Conservation (phyloP, 2,329 filamentous ascomycete genomes). For the Ophiosphaerella korrae region DNA sequence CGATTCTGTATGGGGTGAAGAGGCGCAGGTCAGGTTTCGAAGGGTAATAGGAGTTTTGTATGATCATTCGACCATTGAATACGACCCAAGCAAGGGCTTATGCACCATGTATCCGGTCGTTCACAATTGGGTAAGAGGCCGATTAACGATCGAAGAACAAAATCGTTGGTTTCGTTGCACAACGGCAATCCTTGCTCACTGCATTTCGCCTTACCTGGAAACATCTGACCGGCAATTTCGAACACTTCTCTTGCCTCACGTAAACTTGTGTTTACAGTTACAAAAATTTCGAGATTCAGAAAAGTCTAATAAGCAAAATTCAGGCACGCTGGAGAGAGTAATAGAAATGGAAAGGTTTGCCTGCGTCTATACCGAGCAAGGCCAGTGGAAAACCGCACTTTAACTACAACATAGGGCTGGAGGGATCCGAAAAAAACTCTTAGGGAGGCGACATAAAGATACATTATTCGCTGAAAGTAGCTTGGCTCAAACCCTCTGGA, state of each 20-base stretch:
- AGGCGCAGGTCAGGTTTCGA: constrained; percentile 14
- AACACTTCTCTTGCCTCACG: constrained; percentile 20
- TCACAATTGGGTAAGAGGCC: constrained; percentile 40
- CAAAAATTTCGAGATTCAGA: constrained; percentile 17
- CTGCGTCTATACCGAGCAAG: constrained; percentile 21
- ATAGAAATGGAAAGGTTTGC: constrained; percentile 24
- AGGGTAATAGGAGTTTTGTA: constrained; percentile 17
- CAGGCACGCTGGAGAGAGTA: constrained; percentile 27
- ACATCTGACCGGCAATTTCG: constrained; percentile 24
- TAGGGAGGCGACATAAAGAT: constrained; percentile 27
- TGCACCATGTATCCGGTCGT: constrained; percentile 43
- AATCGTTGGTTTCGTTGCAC: constrained; percentile 37
- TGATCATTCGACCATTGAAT: constrained; percentile 31
- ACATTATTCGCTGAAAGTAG: constrained; percentile 35
- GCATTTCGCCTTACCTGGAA: constrained; percentile 23
- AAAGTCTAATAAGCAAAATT: neutral
- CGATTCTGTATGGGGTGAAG: constrained; percentile 10
- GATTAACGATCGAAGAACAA: constrained; percentile 17
- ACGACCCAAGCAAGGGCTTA: constrained; percentile 15
- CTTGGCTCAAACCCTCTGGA: constrained; percentile 19
- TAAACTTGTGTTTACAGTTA: constrained; percentile 12
- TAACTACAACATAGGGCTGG: constrained; percentile 26
- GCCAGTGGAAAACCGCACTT: constrained; percentile 24
- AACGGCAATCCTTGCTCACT: constrained; percentile 28
- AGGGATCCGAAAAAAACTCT: constrained; percentile 16